These are phyloP conservation scores for Mitragyna speciosa DNA, from an alignment of 257 asterid species.

Conservation along the genomic window DNA sequence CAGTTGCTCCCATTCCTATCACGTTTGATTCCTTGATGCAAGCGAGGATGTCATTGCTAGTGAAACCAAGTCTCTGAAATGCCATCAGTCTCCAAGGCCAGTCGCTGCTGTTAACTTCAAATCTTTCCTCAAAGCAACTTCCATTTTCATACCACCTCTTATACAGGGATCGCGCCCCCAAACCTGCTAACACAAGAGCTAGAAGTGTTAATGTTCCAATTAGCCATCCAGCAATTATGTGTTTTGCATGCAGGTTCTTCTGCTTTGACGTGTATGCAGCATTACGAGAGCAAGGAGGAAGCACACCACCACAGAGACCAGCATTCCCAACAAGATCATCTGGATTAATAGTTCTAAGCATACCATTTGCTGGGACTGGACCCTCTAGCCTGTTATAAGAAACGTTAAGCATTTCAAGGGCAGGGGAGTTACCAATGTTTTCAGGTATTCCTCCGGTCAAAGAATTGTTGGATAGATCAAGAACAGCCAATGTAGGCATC, in stretches of 20 bases:
- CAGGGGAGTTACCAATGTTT: constrained; percentile 72
- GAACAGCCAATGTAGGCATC: constrained; percentile 60
- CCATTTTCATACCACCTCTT: constrained; percentile 50
- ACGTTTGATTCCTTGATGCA: constrained; percentile 69
- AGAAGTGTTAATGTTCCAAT: constrained; percentile 50
- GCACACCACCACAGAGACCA: constrained; percentile 72
- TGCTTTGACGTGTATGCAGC: constrained; percentile 32
- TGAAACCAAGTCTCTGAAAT: constrained; percentile 74
- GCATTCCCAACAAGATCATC: constrained; percentile 59
- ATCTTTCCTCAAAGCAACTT: constrained; percentile 51
- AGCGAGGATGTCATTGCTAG: constrained; percentile 55
- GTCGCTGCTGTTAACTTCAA: constrained; percentile 41
- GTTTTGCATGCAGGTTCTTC: constrained; percentile 42
- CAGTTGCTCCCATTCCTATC: constrained; percentile 79
- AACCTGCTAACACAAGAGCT: constrained; percentile 39
- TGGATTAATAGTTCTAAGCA: constrained; percentile 63
- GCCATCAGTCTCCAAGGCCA: constrained; percentile 93
- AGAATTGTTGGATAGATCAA: constrained; percentile 73
- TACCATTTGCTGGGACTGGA: constrained; percentile 61
- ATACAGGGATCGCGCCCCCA: constrained; percentile 44
- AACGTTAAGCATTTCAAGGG: constrained; percentile 61
- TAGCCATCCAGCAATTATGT: constrained; percentile 55
- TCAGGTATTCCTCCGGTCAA: constrained; percentile 70
- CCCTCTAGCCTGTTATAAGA: constrained; percentile 66
- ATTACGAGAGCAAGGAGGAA: constrained; percentile 54